Evolutionary conservation across 2,329 filamentous ascomycete genomes (phyloP).

Genomic region (Trichophyton schoenleinii): DNA sequence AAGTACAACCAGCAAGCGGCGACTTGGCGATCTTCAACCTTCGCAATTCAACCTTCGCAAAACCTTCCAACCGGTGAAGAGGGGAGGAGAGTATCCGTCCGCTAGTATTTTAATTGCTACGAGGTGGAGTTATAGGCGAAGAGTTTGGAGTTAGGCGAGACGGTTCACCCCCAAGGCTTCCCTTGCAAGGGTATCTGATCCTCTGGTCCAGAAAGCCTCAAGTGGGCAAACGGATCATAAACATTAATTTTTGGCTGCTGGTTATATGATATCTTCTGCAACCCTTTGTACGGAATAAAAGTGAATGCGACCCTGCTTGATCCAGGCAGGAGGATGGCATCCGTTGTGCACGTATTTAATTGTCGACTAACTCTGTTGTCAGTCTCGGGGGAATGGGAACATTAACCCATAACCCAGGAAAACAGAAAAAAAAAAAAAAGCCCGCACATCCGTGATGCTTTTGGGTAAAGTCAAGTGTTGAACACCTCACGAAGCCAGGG

Average conservation of each 20-base stretch:
- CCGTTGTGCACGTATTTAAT: not conserved
- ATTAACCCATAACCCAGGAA: not conserved
- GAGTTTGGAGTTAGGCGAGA: constrained; percentile 1
- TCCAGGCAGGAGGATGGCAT: no score
- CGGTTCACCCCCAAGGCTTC: not conserved
- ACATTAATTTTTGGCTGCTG: not conserved
- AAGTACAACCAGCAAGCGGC: not conserved
- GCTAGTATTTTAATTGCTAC: constrained; percentile 1
- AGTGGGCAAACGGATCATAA: not conserved
- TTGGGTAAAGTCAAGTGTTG: not conserved
- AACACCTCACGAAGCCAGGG: not conserved
- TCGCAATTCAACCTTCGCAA: not conserved
- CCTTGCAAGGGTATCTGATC: constrained; percentile 1
- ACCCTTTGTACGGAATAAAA: not conserved
- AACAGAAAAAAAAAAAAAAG: not conserved
- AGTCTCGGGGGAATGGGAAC: not conserved
- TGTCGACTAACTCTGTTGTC: not conserved
- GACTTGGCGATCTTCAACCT: constrained; percentile 2
- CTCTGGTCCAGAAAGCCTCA: not conserved
- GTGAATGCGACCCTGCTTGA: not conserved
- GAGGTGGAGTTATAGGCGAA: not conserved
- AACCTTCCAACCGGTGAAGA: not conserved
- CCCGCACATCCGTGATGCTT: not conserved
- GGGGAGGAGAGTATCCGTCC: not conserved
- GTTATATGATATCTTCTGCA: not conserved